A percentile compares a stretch with the other conserved stretches of the same genome.
These are phyloP conservation scores for Lentinus polychrous DNA, from an alignment of 1,284 basidiomycete genomes.

Conservation along the genomic window DNA sequence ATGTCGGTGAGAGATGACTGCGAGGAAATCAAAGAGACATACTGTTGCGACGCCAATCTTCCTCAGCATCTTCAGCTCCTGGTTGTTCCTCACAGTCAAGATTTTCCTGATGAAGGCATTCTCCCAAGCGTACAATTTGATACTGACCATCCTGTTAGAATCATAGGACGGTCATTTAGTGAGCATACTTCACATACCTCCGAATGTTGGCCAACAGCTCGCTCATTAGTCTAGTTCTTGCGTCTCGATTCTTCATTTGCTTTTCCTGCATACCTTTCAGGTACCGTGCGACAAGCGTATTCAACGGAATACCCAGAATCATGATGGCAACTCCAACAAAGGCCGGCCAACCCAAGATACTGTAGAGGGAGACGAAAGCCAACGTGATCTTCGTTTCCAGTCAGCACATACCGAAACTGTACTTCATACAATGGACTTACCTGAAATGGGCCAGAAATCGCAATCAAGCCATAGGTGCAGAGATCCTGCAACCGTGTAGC, in stretches of 20 bases:
- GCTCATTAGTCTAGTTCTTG: slow-evolving; percentile 71
- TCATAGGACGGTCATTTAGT: neutral
- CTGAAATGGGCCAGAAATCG: slow-evolving; percentile 66
- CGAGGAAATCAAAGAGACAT: slow-evolving; percentile 14
- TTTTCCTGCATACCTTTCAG: slow-evolving; percentile 78
- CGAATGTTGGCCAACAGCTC: slow-evolving; percentile 88
- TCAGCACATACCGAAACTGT: neutral
- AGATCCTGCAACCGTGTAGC: slow-evolving; percentile 84
- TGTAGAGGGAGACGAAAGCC: slow-evolving; percentile 86
- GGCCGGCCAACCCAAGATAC: slow-evolving; percentile 86
- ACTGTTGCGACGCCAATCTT: slow-evolving; percentile 76
- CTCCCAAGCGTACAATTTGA: slow-evolving; percentile 86
- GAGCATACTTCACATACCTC: slow-evolving; percentile 44
- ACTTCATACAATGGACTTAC: slow-evolving; percentile 22
- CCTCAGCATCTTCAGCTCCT: slow-evolving; percentile 76
- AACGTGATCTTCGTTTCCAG: slow-evolving; percentile 61
- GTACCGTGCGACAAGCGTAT: slow-evolving; percentile 69
- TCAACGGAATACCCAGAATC: slow-evolving; percentile 77
- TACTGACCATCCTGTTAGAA: slow-evolving; percentile 31
- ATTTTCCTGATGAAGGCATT: slow-evolving; percentile 77
- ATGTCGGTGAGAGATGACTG: neutral
- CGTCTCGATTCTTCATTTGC: slow-evolving; percentile 90
- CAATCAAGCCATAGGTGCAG: slow-evolving; percentile 72
- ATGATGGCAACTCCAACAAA: slow-evolving; percentile 93
- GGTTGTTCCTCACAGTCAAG: slow-evolving; percentile 74